Base-by-base conservation (phyloP, 2,329 filamentous ascomycete species). In the Pseudogymnoascus sp. region DNA sequence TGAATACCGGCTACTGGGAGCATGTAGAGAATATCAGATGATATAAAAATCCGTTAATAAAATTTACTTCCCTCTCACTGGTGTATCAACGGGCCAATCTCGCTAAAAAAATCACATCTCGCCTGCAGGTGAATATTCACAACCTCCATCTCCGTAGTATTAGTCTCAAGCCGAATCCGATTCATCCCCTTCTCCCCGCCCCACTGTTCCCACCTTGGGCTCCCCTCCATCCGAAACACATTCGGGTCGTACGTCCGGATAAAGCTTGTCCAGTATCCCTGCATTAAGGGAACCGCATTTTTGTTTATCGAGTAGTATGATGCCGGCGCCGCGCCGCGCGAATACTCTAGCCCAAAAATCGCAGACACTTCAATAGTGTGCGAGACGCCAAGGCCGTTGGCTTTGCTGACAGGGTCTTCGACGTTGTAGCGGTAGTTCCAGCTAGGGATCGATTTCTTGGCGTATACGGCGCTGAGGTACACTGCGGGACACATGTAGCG, bases 261-360 rank as follows among this genome's bases (percentile, higher is more conserved):
- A 70, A 93, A 93, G 66, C 85, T 89, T 1, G 85, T 83, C 88
- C 88, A 92, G 73, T 91, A 93, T 0, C 79, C 81, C 69, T 90
- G 87, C 28, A 89, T 81, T 0, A 88, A 74, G 0, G 82, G 78
- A 1, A 88, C 79, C 5, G 88, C 84, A 0, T 71, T 70, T 1
- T 76, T 80, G 66, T 91, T 91, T 12, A 74, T 73, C 0, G 75
- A 70, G 6, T 72, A 71, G 67, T 90, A 91, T 55, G 82, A 86
- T 2, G 70, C 69, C 0, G 87, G 87, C 1, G 80, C 73, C 0
- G 65, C 70, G 4, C 76, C 75, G 4, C 76, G 75, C 2, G 81
- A 78, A 69, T 87, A 82, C 3, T 79, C 75, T 0, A 85, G 83
- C 0, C 88, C 88, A 76, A 85, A 91, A 60, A 93, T 84, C 0